phyloP scores from a whole-genome alignment of 345 rosid species.

The Orychophragmus violaceus region DNA sequence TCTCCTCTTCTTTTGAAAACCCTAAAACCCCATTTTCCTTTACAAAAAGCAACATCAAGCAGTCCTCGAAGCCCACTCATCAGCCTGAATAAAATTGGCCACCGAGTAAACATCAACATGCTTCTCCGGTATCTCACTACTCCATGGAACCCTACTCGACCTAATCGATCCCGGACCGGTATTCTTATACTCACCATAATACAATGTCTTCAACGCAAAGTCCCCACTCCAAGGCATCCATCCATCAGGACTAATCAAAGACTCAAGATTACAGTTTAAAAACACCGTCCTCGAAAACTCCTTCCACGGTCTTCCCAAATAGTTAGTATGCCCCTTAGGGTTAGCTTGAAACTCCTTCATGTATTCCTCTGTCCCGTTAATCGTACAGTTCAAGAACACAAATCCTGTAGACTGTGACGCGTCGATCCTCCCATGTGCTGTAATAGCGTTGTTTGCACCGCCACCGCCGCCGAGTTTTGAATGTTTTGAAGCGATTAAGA shows the following conservation, averaged over 20 bases:
- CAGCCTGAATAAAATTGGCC: slow-evolving; percentile 78
- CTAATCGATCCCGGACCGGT: slow-evolving; percentile 53
- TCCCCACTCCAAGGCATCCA: slow-evolving; percentile 82
- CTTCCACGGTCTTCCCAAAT: slow-evolving; percentile 90
- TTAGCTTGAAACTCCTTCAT: slow-evolving; percentile 49
- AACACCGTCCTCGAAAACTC: slow-evolving; percentile 78
- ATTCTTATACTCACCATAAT: slow-evolving; percentile 69
- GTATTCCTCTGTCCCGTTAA: slow-evolving; percentile 78
- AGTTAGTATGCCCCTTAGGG: slow-evolving; percentile 57
- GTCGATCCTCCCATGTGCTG: slow-evolving; percentile 84
- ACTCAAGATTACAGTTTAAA: slow-evolving; percentile 46
- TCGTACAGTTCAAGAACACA: slow-evolving; percentile 59
- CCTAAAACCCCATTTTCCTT: neutral
- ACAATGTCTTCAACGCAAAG: slow-evolving; percentile 66
- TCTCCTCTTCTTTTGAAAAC: neutral
- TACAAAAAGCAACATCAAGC: slow-evolving; percentile 34
- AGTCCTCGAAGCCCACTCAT: slow-evolving; percentile 53
- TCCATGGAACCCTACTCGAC: slow-evolving; percentile 63
- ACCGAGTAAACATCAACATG: slow-evolving; percentile 51
- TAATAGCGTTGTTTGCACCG: slow-evolving; percentile 52
- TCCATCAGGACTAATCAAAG: slow-evolving; percentile 54
- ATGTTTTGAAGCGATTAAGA: slow-evolving; percentile 56
- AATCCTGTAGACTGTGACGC: slow-evolving; percentile 73
- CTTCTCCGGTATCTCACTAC: slow-evolving; percentile 55
- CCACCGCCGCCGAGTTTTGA: slow-evolving; percentile 44